phyloP scores from a whole-genome alignment of 495 filamentous ascomycete genomes.

The Aspergillus haitiensis region DNA sequence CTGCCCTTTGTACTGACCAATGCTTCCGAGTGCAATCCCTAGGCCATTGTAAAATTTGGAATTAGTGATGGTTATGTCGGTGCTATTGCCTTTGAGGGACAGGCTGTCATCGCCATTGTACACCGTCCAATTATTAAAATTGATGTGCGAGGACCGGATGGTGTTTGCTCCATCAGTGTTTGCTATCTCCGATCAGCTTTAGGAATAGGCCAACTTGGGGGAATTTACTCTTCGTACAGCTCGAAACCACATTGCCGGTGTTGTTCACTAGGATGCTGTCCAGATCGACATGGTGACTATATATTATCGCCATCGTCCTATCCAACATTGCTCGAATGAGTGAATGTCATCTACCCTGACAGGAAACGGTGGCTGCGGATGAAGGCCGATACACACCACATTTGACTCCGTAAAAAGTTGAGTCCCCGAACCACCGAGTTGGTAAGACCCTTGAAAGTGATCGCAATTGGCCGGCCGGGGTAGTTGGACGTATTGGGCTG shows the following conservation, averaged over 20 bases:
- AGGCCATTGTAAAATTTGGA: slow-evolving; percentile 32
- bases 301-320: slow-evolving; percentile 37
- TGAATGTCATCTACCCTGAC: not conserved
- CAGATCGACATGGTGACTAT: slow-evolving; percentile 36
- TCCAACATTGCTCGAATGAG: not conserved
- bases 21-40: slow-evolving; percentile 46
- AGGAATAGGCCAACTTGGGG: not conserved
- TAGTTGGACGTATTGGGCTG: slow-evolving; percentile 40
- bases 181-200: slow-evolving; percentile 16
- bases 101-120: slow-evolving; percentile 43
- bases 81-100: slow-evolving; percentile 40
- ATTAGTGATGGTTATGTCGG: slow-evolving; percentile 39
- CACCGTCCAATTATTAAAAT: slow-evolving; percentile 36
- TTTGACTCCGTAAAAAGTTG: slow-evolving; percentile 44
- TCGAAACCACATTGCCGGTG: slow-evolving; percentile 11
- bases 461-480: slow-evolving; percentile 42
- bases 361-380: not conserved
- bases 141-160: slow-evolving; percentile 34
- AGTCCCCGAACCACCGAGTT: slow-evolving; percentile 37
- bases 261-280: slow-evolving; percentile 46
- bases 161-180: slow-evolving; percentile 46
- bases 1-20: slow-evolving; percentile 43
- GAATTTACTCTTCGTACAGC: not conserved
- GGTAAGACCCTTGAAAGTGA: slow-evolving; percentile 39
- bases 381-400: slow-evolving; percentile 35